Evolutionary conservation across 108 stramenopile genomes (phyloP).

Genomic region (Nannochloropsis gaditana): DNA sequence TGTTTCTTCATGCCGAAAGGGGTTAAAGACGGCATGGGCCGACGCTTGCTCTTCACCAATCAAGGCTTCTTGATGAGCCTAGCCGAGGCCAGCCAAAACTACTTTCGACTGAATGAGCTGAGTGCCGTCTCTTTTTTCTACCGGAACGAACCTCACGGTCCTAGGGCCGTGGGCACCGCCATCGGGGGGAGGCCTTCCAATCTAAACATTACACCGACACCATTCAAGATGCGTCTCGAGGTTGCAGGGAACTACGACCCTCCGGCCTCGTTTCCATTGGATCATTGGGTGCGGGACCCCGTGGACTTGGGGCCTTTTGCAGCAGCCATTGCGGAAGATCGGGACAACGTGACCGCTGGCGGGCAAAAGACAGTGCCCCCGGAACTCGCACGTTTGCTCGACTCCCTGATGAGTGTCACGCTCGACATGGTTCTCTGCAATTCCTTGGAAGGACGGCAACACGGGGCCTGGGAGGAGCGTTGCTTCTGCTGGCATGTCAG

Average conservation of each 20-base stretch:
- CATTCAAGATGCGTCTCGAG: not conserved
- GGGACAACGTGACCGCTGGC: no score
- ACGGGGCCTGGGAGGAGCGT: not conserved
- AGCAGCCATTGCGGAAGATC: not conserved
- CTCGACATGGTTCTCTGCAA: not conserved
- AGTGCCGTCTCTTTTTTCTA: not conserved
- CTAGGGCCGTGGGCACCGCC: not conserved
- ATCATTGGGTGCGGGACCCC: not conserved
- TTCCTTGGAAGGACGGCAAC: not conserved
- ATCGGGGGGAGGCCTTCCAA: not conserved
- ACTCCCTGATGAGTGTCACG: not conserved
- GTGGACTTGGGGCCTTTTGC: not conserved
- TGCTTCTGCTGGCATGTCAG: not conserved
- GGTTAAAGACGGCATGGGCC: not conserved
- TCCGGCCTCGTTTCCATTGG: not conserved
- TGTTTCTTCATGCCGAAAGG: not conserved
- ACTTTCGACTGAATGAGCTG: not conserved
- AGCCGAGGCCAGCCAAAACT: not conserved
- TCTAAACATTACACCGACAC: not conserved
- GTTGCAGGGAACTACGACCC: not conserved
- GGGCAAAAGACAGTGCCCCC: no score
- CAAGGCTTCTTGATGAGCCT: not conserved
- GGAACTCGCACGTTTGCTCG: not conserved
- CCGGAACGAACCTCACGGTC: not conserved
- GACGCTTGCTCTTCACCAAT: not conserved